Conservation (phyloP, 495 filamentous ascomycete genomes). For the Corynascus novoguineensis region DNA sequence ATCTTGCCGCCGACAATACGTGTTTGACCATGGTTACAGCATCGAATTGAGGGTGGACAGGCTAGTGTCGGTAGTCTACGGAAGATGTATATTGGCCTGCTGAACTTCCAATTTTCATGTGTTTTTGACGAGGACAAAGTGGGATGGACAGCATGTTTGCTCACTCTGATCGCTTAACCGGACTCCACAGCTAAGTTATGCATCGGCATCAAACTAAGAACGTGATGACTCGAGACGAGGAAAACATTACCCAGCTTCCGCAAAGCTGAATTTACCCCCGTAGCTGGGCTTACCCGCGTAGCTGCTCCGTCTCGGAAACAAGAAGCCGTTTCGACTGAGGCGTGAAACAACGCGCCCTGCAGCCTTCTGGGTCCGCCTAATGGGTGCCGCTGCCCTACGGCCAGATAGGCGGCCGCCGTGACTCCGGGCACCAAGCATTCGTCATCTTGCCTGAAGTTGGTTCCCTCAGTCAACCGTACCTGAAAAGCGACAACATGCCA, state of each 20-base stretch:
- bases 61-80: not conserved
- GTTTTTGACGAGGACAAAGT: not conserved
- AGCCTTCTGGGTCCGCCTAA: not conserved
- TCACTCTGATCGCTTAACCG: not conserved
- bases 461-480: not conserved
- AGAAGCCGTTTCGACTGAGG: not conserved
- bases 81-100: not conserved
- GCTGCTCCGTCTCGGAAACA: not conserved
- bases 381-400: not conserved
- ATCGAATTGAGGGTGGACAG: not conserved
- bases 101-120: not conserved
- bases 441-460: not conserved
- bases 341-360: slow-evolving; percentile 9
- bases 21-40: not conserved
- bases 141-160: not conserved
- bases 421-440: not conserved
- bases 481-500: no score
- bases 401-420: not conserved
- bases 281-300: not conserved
- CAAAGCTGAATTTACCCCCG: not conserved
- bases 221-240: no score
- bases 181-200: not conserved
- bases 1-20: not conserved
- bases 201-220: not conserved
- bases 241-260: not conserved